phyloP scores from a whole-genome alignment of 2,329 filamentous ascomycete genomes.

The Dendrostoma leiphaemia region DNA sequence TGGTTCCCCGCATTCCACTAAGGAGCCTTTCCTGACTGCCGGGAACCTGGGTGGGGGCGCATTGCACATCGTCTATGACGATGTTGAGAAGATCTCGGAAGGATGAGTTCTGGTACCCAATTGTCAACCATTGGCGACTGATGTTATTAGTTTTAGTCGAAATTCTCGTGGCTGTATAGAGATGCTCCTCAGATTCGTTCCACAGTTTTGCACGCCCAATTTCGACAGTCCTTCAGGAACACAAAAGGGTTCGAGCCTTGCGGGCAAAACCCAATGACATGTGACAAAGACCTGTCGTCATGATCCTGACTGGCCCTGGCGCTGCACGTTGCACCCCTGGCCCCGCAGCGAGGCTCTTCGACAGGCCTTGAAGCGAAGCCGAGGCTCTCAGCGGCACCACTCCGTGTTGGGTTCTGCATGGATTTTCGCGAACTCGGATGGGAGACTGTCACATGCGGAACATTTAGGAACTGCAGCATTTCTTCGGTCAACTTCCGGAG shows the following conservation, averaged over 20 bases:
- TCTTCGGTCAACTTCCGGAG: conserved; percentile 19
- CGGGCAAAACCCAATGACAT: neutral
- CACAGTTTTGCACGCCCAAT: no score
- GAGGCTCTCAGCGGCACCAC: conserved; percentile 9
- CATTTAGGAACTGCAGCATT: conserved; percentile 3
- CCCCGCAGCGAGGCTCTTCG: conserved; percentile 6
- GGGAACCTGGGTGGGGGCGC: conserved; percentile 6
- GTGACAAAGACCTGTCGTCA: conserved; percentile 16
- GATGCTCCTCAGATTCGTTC: no score
- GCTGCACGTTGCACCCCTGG: neutral
- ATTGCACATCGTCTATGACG: neutral
- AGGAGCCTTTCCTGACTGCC: neutral
- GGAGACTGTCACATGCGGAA: conserved; percentile 18
- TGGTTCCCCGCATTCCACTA: conserved; percentile 15
- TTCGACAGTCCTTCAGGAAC: no score
- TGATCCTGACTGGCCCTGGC: neutral
- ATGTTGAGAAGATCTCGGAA: neutral
- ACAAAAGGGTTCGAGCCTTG: neutral
- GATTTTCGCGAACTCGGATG: neutral
- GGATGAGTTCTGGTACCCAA: neutral
- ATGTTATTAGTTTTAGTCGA: no score
- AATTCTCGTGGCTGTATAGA: no score
- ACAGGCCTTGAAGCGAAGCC: conserved; percentile 3
- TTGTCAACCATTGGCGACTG: neutral
- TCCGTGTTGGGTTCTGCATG: neutral